phyloP scores from a whole-genome alignment of 2,329 filamentous ascomycete genomes.

The Fusarium pininemorale region DNA sequence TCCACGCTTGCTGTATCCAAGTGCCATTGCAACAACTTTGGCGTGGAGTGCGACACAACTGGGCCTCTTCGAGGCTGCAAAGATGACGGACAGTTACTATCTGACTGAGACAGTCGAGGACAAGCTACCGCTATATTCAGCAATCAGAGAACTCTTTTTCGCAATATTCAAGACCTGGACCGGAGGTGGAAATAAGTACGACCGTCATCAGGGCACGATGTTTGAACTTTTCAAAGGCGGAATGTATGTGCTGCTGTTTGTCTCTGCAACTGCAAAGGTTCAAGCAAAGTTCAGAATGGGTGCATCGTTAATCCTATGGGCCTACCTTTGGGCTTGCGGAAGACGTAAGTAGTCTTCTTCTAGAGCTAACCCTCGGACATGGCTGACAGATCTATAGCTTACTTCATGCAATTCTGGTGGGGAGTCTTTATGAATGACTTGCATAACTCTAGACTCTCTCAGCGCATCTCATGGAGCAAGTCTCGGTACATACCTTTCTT shows the following conservation, averaged over 20 bases:
- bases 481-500: background rate
- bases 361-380: accelerated
- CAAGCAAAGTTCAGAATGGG: background rate
- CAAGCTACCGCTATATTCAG: background rate
- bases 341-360: background rate
- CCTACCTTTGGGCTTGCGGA: background rate
- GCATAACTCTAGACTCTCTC: background rate
- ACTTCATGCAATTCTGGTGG: background rate
- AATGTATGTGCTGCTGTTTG: background rate
- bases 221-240: background rate
- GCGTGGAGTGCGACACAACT: background rate
- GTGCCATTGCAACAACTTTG: background rate
- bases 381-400: background rate
- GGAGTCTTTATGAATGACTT: background rate
- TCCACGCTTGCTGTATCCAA: background rate
- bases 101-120: background rate
- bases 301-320: background rate
- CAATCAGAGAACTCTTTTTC: background rate
- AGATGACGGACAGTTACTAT: background rate
- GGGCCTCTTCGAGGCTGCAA: background rate
- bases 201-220: background rate
- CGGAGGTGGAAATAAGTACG: background rate
- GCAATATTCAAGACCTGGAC: background rate
- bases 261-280: background rate
- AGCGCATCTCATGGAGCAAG: background rate